A percentile compares a stretch with the other conserved stretches of the same genome.
These are phyloP conservation scores for Podospora fimiseda DNA, from an alignment of 495 filamentous ascomycete genomes.

Conservation along the genomic window DNA sequence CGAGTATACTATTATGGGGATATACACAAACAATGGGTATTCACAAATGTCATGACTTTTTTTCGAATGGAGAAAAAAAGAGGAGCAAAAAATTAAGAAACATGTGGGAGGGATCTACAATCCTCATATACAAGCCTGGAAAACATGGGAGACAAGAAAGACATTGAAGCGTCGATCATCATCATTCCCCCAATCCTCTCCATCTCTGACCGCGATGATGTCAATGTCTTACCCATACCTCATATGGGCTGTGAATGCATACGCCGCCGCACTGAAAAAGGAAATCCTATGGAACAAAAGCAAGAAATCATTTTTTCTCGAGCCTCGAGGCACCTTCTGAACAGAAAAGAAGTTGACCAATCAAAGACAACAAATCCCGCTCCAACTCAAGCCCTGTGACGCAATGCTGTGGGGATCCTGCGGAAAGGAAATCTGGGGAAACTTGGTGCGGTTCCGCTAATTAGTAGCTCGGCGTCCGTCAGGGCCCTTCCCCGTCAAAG, in stretches of 20 bases:
- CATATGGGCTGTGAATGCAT: not conserved
- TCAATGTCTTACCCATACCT: not conserved
- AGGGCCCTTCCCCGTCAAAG: not conserved
- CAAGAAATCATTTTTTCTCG: not conserved
- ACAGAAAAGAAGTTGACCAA: not conserved
- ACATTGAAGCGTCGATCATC: not conserved
- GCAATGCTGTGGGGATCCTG: constrained; percentile 1
- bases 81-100: not conserved
- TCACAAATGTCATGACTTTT: not conserved
- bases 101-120: not conserved
- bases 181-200: not conserved
- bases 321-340: not conserved
- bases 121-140: not conserved
- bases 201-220: not conserved
- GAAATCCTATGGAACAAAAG: not conserved
- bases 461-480: not conserved
- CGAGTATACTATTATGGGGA: not conserved
- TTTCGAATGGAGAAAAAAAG: not conserved
- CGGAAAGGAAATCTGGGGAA: not conserved
- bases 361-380: not conserved
- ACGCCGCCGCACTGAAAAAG: not conserved
- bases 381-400: not conserved
- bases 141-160: not conserved
- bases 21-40: not conserved
- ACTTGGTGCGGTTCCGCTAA: not conserved